Evolutionary conservation across 768 basidiomycete species (phyloP), one percentile per base, ranked within the genome.

Genomic region (Roridomyces roridus): DNA sequence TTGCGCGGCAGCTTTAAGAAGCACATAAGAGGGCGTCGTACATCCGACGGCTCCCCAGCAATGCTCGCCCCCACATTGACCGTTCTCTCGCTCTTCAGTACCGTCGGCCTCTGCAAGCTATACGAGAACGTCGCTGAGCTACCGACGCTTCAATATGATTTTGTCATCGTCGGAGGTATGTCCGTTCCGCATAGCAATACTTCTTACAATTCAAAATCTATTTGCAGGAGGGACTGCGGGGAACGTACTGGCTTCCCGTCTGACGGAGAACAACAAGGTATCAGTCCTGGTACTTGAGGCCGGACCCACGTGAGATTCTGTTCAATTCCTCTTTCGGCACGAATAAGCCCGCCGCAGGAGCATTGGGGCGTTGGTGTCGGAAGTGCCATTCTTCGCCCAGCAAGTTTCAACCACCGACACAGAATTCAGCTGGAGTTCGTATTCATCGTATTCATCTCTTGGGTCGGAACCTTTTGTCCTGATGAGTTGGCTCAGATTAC

Each of bases 121-220:
- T 51, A 42, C 40, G 50, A 51, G 40, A 24, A 51, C 21, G 50
- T 51, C 28, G 50, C 50, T 34, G 50, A 42, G 25, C 50, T 51
- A 21, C 50, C 50, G 20, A 42, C 39, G 41, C 50, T 51, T 39
- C 40, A 43, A 14, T 51, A 51, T 43, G 50, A 51, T 35, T 51
- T 51, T 29, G 50, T 51, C 21, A 34, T 51, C 29, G 50, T 51
- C 41, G 50, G 50, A 51, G 50, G 50, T 51, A 42, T 43, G 40
- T 36, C 18, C 25, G 2, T 23, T 12, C 29, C 37, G n/a, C 50
- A 12, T 51, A 17, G 31, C 28, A 21, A 26, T 25, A 21, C 15
- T 31, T 31, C 14, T 31, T 31, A 7, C 29, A 6, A 6, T 12
- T 43, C 39, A 4, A 41, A 42, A 42, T n/a, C 18, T 17, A 42